These are phyloP conservation scores for Rhinocladiella mackenziei DNA, from an alignment of 2,329 filamentous ascomycete genomes.

Conservation along the genomic window DNA sequence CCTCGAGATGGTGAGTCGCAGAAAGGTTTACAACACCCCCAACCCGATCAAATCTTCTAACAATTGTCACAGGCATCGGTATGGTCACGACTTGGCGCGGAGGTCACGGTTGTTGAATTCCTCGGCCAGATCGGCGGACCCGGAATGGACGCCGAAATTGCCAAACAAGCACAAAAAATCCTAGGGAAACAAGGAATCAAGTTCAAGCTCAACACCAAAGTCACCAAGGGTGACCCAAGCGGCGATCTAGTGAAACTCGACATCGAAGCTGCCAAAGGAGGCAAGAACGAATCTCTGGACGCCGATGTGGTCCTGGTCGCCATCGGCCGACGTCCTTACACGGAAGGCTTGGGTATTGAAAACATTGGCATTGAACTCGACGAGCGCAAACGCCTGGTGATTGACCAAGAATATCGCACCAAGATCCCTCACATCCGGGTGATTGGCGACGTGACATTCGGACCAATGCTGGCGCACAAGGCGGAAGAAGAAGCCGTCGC, in stretches of 20 bases:
- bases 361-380: slow-evolving; percentile 90
- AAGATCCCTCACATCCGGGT: slow-evolving; percentile 96
- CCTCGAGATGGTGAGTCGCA: slow-evolving; percentile 74
- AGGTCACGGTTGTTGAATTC: slow-evolving; percentile 98
- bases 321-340: slow-evolving; percentile 95
- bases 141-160: slow-evolving; percentile 92
- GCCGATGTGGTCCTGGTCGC: slow-evolving; percentile 94
- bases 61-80: slow-evolving; percentile 64
- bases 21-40: not conserved
- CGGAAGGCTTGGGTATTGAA: slow-evolving; percentile 82
- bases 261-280: slow-evolving; percentile 89
- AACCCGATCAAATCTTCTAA: slow-evolving; percentile 1
- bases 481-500: slow-evolving; percentile 97
- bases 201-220: slow-evolving; percentile 98
- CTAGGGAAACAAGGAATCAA: slow-evolving; percentile 95
- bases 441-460: slow-evolving; percentile 93
- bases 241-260: slow-evolving; percentile 75
- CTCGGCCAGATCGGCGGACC: slow-evolving; percentile 93
- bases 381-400: slow-evolving; percentile 89
- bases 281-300: slow-evolving; percentile 87
- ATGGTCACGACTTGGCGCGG: slow-evolving; percentile 87
- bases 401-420: slow-evolving; percentile 98
- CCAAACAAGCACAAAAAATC: slow-evolving; percentile 88
- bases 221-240: slow-evolving; percentile 74
- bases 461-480: slow-evolving; percentile 98